phyloP scores from a whole-genome alignment of 148 eudicot genomes.

The Rhododendron ferrugineum region DNA sequence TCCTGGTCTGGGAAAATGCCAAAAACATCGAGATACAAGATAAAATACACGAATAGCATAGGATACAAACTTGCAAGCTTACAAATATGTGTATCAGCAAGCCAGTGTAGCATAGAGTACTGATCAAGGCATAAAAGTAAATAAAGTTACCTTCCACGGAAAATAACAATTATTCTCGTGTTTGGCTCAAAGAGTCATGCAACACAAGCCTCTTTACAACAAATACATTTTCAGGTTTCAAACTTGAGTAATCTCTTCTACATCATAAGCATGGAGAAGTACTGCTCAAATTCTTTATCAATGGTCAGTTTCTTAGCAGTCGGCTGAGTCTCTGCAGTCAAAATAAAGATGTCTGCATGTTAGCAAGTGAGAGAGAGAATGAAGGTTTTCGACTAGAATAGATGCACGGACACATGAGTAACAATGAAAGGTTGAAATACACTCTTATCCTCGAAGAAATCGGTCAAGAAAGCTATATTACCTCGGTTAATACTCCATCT shows the following conservation, averaged over 20 bases:
- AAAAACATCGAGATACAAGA: neutral
- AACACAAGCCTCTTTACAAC: neutral
- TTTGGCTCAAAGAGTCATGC: neutral
- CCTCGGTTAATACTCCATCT: conserved; percentile 36
- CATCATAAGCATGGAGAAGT: conserved; percentile 42
- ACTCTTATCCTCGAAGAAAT: neutral
- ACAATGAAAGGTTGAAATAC: neutral
- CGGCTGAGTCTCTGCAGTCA: conserved; percentile 26
- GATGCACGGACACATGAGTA: neutral
- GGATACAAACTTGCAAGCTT: neutral
- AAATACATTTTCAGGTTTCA: neutral
- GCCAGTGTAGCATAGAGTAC: neutral
- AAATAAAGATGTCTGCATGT: conserved; percentile 6
- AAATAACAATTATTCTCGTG: neutral
- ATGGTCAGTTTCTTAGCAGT: conserved; percentile 28
- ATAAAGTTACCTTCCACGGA: neutral
- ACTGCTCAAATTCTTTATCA: conserved; percentile 46
- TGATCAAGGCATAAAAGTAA: neutral
- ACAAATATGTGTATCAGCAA: neutral
- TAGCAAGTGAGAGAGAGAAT: neutral
- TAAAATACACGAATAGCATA: neutral
- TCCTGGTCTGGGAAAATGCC: neutral
- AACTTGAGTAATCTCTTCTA: neutral
- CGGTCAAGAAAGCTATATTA: neutral
- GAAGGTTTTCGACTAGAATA: neutral